Evolutionary conservation across 2,329 filamentous ascomycete genomes (phyloP).

Genomic region (Gnomoniopsis sp.): DNA sequence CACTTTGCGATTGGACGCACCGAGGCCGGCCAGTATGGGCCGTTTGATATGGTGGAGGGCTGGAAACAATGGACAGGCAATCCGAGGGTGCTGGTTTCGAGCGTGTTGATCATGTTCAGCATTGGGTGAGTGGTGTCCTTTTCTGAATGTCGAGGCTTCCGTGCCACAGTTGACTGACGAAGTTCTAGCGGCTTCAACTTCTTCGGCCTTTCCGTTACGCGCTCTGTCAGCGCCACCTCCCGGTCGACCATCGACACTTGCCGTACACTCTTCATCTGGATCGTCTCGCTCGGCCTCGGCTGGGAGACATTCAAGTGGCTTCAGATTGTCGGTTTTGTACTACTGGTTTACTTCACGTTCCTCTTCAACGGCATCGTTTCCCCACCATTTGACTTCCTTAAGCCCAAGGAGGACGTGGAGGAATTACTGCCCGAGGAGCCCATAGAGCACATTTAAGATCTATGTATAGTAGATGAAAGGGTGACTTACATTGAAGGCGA

Average conservation of each 20-base stretch:
- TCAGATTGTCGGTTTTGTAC: slow-evolving; percentile 81
- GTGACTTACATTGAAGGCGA: not conserved
- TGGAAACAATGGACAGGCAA: slow-evolving; percentile 76
- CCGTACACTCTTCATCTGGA: slow-evolving; percentile 96
- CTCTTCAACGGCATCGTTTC: slow-evolving; percentile 92
- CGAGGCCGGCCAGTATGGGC: slow-evolving; percentile 69
- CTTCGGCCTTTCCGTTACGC: slow-evolving; percentile 92
- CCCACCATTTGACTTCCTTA: slow-evolving; percentile 71
- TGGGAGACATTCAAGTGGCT: slow-evolving; percentile 99
- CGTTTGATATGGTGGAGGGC: slow-evolving; percentile 87
- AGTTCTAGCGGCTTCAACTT: slow-evolving; percentile 88
- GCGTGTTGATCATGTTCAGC: slow-evolving; percentile 91
- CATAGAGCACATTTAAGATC: slow-evolving; percentile 61
- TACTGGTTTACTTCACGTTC: slow-evolving; percentile 95
- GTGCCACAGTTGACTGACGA: slow-evolving; percentile 20
- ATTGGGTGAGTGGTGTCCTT: slow-evolving; percentile 68
- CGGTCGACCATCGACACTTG: slow-evolving; percentile 97
- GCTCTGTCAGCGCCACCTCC: slow-evolving; percentile 84
- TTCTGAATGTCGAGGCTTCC: slow-evolving; percentile 11
- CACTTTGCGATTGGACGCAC: slow-evolving; percentile 76
- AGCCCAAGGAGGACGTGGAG: slow-evolving; percentile 50
- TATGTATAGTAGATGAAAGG: not conserved
- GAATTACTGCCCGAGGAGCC: slow-evolving; percentile 78
- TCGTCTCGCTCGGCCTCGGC: slow-evolving; percentile 85
- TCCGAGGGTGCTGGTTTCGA: slow-evolving; percentile 68